A percentile compares a stretch with the other conserved stretches of the same genome.
Evolutionary conservation across 2,329 filamentous ascomycete species (phyloP).

Genomic region (Endoconidiophora polonica): DNA sequence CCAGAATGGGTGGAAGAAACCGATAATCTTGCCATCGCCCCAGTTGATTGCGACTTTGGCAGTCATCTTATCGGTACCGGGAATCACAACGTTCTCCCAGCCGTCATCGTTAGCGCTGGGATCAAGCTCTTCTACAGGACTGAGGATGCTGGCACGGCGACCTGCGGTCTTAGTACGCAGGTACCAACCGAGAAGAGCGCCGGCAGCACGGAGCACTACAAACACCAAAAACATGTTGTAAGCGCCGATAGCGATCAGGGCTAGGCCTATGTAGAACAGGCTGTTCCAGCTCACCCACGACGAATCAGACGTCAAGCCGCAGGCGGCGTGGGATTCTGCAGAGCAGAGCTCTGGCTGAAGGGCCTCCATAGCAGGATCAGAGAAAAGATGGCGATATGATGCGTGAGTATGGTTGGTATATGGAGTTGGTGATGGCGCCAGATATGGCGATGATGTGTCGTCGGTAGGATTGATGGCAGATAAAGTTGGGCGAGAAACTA

Average conservation of each 20-base stretch:
- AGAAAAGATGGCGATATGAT: not conserved
- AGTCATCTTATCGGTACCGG: conserved; percentile 17
- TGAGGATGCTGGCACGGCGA: conserved; percentile 39
- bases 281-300: not conserved
- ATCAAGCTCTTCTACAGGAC: conserved; percentile 23
- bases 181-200: conserved; percentile 38
- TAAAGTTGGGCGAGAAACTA: not conserved
- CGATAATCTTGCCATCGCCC: conserved; percentile 57
- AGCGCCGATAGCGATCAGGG: conserved; percentile 5
- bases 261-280: conserved; percentile 9
- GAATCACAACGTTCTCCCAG: conserved; percentile 44
- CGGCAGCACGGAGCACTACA: conserved; percentile 23
- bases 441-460: no score
- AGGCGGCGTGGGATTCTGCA: not conserved
- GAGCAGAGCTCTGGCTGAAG: conserved; percentile 3
- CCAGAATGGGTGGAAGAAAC: conserved; percentile 98
- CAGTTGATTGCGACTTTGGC: conserved; percentile 31
- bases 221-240: conserved; percentile 19
- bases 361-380: not conserved
- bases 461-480: not conserved
- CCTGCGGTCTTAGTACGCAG: conserved; percentile 47
- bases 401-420: not conserved
- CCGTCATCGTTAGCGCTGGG: conserved; percentile 35
- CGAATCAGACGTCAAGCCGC: not conserved
- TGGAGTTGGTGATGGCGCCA: not conserved